Evolutionary conservation across 441 rosid species (phyloP).

Genomic region (Raphanus hybrid): DNA sequence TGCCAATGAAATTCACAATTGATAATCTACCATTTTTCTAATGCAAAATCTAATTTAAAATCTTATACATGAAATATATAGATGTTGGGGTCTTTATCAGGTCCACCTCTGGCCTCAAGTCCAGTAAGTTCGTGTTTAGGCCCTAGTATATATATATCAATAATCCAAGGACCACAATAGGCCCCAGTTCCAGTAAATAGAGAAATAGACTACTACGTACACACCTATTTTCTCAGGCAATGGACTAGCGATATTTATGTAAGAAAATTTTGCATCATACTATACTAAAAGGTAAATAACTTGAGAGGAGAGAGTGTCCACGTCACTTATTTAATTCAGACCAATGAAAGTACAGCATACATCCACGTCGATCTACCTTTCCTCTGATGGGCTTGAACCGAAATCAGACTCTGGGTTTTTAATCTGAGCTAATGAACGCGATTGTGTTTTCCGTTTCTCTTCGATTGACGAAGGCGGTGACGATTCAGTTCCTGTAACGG

Average conservation of each 20-base stretch:
- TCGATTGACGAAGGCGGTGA: too few relatives aligned
- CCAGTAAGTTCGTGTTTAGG: background rate
- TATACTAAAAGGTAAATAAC: too few relatives aligned
- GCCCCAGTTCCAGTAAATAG: background rate
- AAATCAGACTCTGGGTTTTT: too few relatives aligned
- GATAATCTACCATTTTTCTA: background rate
- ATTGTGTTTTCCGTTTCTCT: too few relatives aligned
- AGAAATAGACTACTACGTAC: conserved; percentile 1
- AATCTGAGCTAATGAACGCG: too few relatives aligned
- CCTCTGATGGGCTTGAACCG: too few relatives aligned
- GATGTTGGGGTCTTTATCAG: background rate
- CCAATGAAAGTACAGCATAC: too few relatives aligned
- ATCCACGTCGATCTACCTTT: too few relatives aligned
- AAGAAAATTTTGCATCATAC: too few relatives aligned
- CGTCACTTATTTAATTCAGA: too few relatives aligned
- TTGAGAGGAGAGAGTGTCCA: too few relatives aligned
- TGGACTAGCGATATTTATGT: conserved; percentile 1
- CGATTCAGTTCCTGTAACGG: too few relatives aligned
- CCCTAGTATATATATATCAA: background rate
- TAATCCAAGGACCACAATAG: conserved; percentile 6
- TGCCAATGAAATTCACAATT: background rate
- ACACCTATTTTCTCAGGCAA: conserved; percentile 18
- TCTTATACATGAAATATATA: background rate
- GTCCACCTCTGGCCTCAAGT: background rate
- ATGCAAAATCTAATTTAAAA: background rate